Base-by-base conservation (phyloP, 2,329 filamentous ascomycete species). In the Ascochyta koolunga region DNA sequence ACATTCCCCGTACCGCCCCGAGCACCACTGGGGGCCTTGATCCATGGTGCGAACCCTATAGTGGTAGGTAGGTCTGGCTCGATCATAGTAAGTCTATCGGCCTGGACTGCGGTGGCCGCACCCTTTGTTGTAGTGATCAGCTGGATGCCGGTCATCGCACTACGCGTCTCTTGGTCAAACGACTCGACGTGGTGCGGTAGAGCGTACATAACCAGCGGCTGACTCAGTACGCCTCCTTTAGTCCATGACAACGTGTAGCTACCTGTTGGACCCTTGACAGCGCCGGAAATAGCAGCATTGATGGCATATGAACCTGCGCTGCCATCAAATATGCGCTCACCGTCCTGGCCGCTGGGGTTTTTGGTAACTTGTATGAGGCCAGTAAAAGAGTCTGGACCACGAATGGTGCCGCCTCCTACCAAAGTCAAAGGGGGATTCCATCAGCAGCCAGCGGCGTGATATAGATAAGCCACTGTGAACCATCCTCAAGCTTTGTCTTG, bases 71-170 rank as follows among this genome's bases (percentile, higher is more conserved):
- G 82, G 19, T 68, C 75, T 21, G 54, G 42, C 72, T 98, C 93
- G 5, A 86, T 71, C 85, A 98, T 87, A 0, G 87, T 93, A 89
- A 74, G 66, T 13, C 53, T 57, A 50, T 76, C 70, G 6, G 65
- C 64, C 9, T 66, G 47, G 0, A 97, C 84, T 1, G 87, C 89
- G 3, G 82, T 88, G 3, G 89, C 89, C n/a, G 85, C 77, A 5
- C 95, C 95, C 75, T 97, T 98, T 27, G 91, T 96, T 0, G 91
- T 90, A 1, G 92, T 95, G 56, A 88, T 84, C 46, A 98, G 78
- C 56, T 83, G 79, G 7, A 96, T 74, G 13, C 79, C 69, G 7
- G 77, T 83, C 25, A 72, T 40, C 38, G 79, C 67, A 13, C 79
- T 79, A 29, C 80, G 76, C 2, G 85, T 86, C 4, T 73, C 72